Conservation (phyloP, 202 grass and related monocot genomes). For the Saccharum hybrid region DNA sequence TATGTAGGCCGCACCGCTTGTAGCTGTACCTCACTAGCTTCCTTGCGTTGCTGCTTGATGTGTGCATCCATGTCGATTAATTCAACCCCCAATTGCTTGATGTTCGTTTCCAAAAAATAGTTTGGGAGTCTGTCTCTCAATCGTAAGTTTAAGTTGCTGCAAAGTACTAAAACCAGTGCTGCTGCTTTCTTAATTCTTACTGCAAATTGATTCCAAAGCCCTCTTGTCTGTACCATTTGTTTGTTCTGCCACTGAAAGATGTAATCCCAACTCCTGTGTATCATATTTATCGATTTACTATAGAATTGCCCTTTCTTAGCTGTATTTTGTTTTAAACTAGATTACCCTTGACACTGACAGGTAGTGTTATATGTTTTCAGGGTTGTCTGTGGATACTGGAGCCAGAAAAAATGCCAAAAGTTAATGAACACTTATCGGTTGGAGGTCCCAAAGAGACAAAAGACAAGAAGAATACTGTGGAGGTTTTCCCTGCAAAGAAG, state of each 20-base stretch:
- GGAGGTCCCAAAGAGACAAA: slow-evolving; percentile 66
- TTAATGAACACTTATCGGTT: slow-evolving; percentile 55
- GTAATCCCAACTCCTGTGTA: not conserved
- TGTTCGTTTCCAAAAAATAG: not conserved
- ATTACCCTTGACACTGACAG: not conserved
- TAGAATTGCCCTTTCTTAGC: not conserved
- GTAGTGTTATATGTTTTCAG: slow-evolving; percentile 37
- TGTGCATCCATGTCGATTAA: not conserved
- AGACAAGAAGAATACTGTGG: slow-evolving; percentile 69
- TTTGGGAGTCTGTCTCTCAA: not conserved
- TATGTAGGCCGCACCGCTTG: too few relatives aligned
- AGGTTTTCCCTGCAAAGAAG: slow-evolving; percentile 79
- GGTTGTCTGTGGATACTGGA: slow-evolving; percentile 88
- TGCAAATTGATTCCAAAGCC: not conserved
- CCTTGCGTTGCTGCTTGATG: slow-evolving; percentile 16
- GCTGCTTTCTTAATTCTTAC: not conserved
- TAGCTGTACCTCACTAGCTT: not conserved
- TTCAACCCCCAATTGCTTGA: not conserved
- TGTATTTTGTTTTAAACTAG: slow-evolving; percentile 15
- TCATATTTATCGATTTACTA: not conserved
- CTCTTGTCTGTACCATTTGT: not conserved
- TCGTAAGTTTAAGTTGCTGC: not conserved
- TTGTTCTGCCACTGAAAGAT: not conserved
- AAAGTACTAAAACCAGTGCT: not conserved
- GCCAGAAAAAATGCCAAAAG: slow-evolving; percentile 70